These are phyloP conservation scores for Schwanniomyces occidentalis DNA, from an alignment of 805 yeast genomes.

Conservation along the genomic window DNA sequence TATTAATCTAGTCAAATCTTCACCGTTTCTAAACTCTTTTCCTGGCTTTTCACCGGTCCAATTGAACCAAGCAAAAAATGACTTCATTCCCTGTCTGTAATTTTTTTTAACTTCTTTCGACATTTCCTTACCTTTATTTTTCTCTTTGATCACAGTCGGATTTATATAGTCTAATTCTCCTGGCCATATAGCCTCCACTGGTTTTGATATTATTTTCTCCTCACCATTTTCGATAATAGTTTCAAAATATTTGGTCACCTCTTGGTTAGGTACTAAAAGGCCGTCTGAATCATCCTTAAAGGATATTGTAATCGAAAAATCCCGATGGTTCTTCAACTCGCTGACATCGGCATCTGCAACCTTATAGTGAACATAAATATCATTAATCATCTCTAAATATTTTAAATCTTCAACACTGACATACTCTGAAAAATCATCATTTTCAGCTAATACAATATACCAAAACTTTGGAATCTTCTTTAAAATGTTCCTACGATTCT, in stretches of 20 bases:
- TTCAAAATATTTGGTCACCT: constrained; percentile 59
- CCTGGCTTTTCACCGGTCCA: constrained; percentile 83
- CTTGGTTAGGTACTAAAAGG: constrained; percentile 54
- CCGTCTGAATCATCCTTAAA: constrained; percentile 47
- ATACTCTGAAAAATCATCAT: constrained; percentile 82
- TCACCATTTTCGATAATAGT: constrained; percentile 51
- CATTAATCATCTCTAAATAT: constrained; percentile 64
- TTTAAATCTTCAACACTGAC: constrained; percentile 75
- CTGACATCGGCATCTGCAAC: constrained; percentile 29
- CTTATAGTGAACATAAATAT: constrained; percentile 60
- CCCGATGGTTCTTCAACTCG: constrained; percentile 41
- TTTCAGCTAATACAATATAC: constrained; percentile 82
- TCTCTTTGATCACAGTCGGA: constrained; percentile 50
- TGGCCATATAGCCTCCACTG: constrained; percentile 71
- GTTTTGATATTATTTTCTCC: constrained; percentile 54
- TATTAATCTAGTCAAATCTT: constrained; percentile 69
- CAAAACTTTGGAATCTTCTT: constrained; percentile 72
- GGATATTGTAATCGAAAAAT: constrained; percentile 60
- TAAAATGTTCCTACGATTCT: constrained; percentile 54
- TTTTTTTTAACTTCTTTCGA: constrained; percentile 55
- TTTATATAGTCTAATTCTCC: constrained; percentile 53
- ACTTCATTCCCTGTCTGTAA: constrained; percentile 72
- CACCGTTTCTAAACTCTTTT: constrained; percentile 77
- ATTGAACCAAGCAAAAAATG: constrained; percentile 83
- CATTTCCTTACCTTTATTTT: constrained; percentile 34